Base-by-base conservation (phyloP, 2,329 filamentous ascomycete species). In the Lachnellula suecica region DNA sequence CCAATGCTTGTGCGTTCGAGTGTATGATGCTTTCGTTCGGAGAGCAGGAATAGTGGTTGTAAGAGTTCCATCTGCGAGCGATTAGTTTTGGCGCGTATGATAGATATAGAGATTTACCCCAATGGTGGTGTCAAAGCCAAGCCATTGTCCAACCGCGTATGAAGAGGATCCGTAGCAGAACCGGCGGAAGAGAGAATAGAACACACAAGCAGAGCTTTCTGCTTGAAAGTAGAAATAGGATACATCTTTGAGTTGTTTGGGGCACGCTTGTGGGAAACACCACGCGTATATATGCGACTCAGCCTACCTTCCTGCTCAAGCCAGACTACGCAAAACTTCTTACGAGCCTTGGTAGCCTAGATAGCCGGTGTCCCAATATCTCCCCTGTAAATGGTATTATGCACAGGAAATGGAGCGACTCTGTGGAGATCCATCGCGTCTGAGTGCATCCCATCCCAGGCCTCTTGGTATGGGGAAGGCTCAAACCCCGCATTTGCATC, bases 21-120 rank as follows among this genome's bases (percentile, higher is more conserved):
- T 72, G 70, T 2, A 79, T 71, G n/a, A 75, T 74, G 1, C 59
- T 61, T 47, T 79, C 74, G 38, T 72, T 74, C 0, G 74, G 74
- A 0, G 60, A 64, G 59, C 78, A 80, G 25, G 65, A 68, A 61
- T 77, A 78, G 31, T 73, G 69, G 42, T 80, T 80, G 58, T 79
- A 79, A 0, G 72, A 74, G 51, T 79, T 78, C 75, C 75, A 79
- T 46, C 60, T 62, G 11, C 7, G 24, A 17, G 42, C 15, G 17
- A 22, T 15, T 11, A 19, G 19, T 40, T 19, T 4, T 20, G 11
- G n/a, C n/a, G n/a, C n/a, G n/a, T n/a, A 22, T 10, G 20, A 22
- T 4, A 11, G 37, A 11, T 15, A 17, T 40, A 13, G 8, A 4
- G 4, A 13, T 40, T 25, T 50, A 60, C 60, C 61, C 62, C 59